Evolutionary conservation across 371 early-diverging fungal genomes (phyloP).

Genomic region (Syncephalastrum racemosum): DNA sequence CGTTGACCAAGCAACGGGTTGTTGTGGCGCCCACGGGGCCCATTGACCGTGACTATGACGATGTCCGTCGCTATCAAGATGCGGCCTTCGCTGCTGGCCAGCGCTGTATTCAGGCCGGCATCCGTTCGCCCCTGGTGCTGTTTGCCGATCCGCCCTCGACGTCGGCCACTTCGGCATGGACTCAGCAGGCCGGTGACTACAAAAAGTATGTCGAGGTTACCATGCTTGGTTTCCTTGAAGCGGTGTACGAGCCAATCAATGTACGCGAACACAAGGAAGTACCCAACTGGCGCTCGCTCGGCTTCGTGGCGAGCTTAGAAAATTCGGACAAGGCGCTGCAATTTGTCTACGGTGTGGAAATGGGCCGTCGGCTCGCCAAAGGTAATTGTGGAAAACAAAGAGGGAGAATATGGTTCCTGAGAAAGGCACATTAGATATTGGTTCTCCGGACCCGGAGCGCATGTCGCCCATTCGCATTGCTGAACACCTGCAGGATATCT

Average conservation of each 20-base stretch:
- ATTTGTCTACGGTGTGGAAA: conserved; percentile 70
- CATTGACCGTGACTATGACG: conserved; percentile 75
- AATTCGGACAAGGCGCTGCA: conserved; percentile 16
- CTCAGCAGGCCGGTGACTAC: conserved; percentile 54
- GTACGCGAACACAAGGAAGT: conserved; percentile 68
- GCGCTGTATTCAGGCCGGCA: conserved; percentile 66
- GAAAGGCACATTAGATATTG: conserved; percentile 59
- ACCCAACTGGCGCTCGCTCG: conserved; percentile 49
- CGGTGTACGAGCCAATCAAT: conserved; percentile 78
- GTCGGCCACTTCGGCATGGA: conserved; percentile 23
- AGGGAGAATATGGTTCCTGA: neutral
- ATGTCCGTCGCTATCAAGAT: conserved; percentile 72
- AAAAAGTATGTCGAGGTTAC: conserved; percentile 71
- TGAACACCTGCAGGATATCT: conserved; percentile 63
- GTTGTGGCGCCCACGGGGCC: conserved; percentile 75
- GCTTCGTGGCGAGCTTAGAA: conserved; percentile 33
- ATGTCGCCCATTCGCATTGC: conserved; percentile 82
- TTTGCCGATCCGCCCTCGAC: conserved; percentile 55
- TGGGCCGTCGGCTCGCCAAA: conserved; percentile 71
- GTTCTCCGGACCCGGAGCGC: conserved; percentile 85
- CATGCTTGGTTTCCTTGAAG: conserved; percentile 71
- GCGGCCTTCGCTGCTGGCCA: conserved; percentile 64
- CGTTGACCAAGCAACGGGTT: conserved; percentile 47
- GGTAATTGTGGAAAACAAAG: conserved; percentile 26
- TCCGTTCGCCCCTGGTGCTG: conserved; percentile 55